Percentiles rank a stretch among this genome's conserved stretches.
Evolutionary conservation across 176 grass and related monocot species (phyloP).

Genomic region (Triticum dicoccoides): DNA sequence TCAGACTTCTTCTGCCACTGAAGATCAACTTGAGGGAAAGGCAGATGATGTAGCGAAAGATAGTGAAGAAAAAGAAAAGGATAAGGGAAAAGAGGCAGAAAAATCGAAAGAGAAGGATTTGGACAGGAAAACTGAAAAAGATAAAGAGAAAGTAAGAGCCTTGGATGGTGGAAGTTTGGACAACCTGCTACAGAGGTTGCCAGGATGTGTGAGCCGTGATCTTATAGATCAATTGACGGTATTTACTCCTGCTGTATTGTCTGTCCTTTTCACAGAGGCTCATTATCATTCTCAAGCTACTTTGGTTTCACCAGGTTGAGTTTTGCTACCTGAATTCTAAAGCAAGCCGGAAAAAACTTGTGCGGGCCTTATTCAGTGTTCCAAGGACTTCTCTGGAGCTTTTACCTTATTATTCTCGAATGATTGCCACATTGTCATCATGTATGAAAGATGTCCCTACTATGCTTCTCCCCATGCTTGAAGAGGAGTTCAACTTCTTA

Average conservation of each 20-base stretch:
- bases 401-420: slow-evolving; percentile 93
- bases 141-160: slow-evolving; percentile 90
- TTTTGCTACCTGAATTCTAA: slow-evolving; percentile 99
- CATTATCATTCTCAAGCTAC: slow-evolving; percentile 29
- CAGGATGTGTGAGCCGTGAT: slow-evolving; percentile 95
- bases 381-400: slow-evolving; percentile 94
- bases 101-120: slow-evolving; percentile 79
- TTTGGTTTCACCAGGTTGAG: slow-evolving; percentile 69
- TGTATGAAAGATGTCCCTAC: slow-evolving; percentile 94
- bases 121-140: slow-evolving; percentile 81
- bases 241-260: slow-evolving; percentile 23
- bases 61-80: slow-evolving; percentile 71
- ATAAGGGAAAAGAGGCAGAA: slow-evolving; percentile 68
- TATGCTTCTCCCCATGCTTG: slow-evolving; percentile 83
- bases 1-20: slow-evolving; percentile 50
- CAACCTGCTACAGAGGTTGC: slow-evolving; percentile 77
- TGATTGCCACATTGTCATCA: slow-evolving; percentile 86
- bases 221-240: slow-evolving; percentile 98
- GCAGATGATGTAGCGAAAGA: slow-evolving; percentile 59
- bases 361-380: slow-evolving; percentile 74
- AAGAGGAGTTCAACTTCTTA: slow-evolving; percentile 98
- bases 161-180: slow-evolving; percentile 84
- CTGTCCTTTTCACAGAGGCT: neutral
- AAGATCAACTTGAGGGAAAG: slow-evolving; percentile 60
- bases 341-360: slow-evolving; percentile 96